These are phyloP conservation scores for Stemphylium beticola DNA, from an alignment of 2,329 filamentous ascomycete species.

Conservation along the genomic window DNA sequence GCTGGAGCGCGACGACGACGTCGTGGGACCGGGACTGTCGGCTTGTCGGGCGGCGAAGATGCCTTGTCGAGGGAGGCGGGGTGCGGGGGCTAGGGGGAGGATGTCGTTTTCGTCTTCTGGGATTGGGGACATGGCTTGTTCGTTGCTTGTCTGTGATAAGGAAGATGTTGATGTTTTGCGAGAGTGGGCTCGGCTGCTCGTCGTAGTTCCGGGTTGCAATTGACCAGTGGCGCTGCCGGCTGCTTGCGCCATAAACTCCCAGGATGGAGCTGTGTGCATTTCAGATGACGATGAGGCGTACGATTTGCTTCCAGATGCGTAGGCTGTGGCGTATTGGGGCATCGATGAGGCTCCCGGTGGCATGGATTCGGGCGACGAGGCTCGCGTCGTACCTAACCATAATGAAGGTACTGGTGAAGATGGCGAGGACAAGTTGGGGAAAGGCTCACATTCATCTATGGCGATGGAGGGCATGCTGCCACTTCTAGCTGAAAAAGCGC, in stretches of 20 bases:
- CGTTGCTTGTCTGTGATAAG: conserved; percentile 35
- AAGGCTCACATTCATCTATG: conserved; percentile 47
- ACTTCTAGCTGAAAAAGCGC: conserved; percentile 31
- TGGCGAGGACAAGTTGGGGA: conserved; percentile 35
- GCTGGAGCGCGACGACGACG: conserved; percentile 34
- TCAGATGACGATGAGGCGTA: conserved; percentile 31
- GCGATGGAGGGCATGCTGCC: conserved; percentile 43
- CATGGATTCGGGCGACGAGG: conserved; percentile 43
- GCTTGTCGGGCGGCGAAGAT: conserved; percentile 37
- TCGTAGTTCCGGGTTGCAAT: conserved; percentile 25
- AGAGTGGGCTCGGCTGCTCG: conserved; percentile 32
- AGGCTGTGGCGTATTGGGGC: conserved; percentile 24
- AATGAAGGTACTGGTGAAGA: conserved; percentile 47
- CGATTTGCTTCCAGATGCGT: conserved; percentile 23
- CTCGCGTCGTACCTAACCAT: conserved; percentile 46
- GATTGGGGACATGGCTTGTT: conserved; percentile 37
- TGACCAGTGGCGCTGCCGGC: conserved; percentile 12
- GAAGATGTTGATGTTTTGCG: conserved; percentile 44
- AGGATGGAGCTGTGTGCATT: conserved; percentile 41
- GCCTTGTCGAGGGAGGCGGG: conserved; percentile 38
- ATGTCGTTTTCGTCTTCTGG: conserved; percentile 41
- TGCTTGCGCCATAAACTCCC: conserved; percentile 45
- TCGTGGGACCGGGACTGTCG: conserved; percentile 36
- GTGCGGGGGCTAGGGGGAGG: conserved; percentile 31
- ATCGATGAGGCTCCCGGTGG: conserved; percentile 35